A percentile compares a stretch with the other conserved stretches of the same genome.
These are phyloP conservation scores for Cladosporium phlei DNA, from an alignment of 2,329 filamentous ascomycete genomes.

Conservation along the genomic window DNA sequence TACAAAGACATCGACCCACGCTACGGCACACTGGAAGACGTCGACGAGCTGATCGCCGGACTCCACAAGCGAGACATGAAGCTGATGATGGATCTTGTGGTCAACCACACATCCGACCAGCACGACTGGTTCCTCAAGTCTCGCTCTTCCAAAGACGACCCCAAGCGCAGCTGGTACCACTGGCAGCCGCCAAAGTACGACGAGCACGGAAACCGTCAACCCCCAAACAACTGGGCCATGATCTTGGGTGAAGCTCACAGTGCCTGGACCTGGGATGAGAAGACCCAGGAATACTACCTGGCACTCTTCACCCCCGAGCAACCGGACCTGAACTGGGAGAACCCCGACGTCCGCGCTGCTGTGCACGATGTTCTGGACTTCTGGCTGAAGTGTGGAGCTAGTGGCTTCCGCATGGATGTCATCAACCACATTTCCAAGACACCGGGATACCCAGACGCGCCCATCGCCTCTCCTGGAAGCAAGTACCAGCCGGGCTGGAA, in stretches of 20 bases:
- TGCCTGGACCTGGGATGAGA: slow-evolving; percentile 45
- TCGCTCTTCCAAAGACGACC: slow-evolving; percentile 45
- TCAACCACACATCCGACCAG: slow-evolving; percentile 36
- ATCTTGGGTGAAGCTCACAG: slow-evolving; percentile 37
- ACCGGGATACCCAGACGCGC: slow-evolving; percentile 39
- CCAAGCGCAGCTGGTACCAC: slow-evolving; percentile 61
- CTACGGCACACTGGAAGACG: slow-evolving; percentile 44
- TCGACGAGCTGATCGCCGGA: slow-evolving; percentile 41
- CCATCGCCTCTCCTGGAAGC: slow-evolving; percentile 36
- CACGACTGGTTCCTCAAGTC: slow-evolving; percentile 57
- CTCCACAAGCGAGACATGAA: slow-evolving; percentile 45
- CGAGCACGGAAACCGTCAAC: slow-evolving; percentile 48
- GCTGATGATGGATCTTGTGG: slow-evolving; percentile 34
- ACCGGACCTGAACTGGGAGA: slow-evolving; percentile 48
- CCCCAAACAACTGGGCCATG: slow-evolving; percentile 53
- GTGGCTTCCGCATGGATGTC: slow-evolving; percentile 47
- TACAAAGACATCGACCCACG: slow-evolving; percentile 45
- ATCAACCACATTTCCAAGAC: slow-evolving; percentile 48
- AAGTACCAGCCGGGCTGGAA: slow-evolving; percentile 46
- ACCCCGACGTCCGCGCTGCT: slow-evolving; percentile 39
- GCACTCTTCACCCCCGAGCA: slow-evolving; percentile 44
- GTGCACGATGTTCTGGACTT: slow-evolving; percentile 45
- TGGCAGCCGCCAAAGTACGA: slow-evolving; percentile 58
- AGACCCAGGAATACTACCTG: slow-evolving; percentile 45
- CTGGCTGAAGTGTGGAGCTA: slow-evolving; percentile 44